phyloP scores from a whole-genome alignment of 176 grass and related monocot genomes.

The Oryza longistaminata region DNA sequence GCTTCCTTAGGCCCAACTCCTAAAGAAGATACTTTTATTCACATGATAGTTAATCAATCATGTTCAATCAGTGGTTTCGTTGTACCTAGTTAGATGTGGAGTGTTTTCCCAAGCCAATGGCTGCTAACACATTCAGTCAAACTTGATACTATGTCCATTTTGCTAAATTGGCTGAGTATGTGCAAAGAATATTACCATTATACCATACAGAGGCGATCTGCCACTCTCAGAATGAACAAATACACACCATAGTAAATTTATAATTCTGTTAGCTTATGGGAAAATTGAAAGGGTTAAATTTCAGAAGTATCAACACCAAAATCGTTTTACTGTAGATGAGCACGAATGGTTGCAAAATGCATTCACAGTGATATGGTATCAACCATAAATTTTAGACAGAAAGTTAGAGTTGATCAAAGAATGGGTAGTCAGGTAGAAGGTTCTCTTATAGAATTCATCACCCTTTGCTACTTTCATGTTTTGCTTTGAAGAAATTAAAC shows the following conservation, averaged over 20 bases:
- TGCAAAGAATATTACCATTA: neutral
- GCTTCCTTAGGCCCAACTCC: neutral
- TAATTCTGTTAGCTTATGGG: neutral
- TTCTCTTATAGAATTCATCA: too few relatives aligned
- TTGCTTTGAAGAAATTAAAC: too few relatives aligned
- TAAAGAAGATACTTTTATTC: neutral
- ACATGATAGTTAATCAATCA: neutral
- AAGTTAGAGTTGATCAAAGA: too few relatives aligned
- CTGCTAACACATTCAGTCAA: neutral
- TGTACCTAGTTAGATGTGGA: neutral
- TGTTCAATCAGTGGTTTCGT: neutral
- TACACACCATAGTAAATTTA: neutral
- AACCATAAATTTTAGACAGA: too few relatives aligned
- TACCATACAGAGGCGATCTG: neutral
- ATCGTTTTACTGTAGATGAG: too few relatives aligned
- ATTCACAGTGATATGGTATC: too few relatives aligned
- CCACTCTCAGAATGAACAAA: neutral
- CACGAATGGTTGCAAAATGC: too few relatives aligned
- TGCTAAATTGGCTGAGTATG: neutral
- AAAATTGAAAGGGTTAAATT: neutral
- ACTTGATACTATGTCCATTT: neutral
- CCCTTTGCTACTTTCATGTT: too few relatives aligned
- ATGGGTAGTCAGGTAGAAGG: too few relatives aligned
- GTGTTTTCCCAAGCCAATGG: neutral
- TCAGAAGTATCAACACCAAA: neutral